Percentiles rank a stretch among this genome's conserved stretches.
Conservation (phyloP, 2,329 filamentous ascomycete genomes). For the Pseudocercospora cruenta region DNA sequence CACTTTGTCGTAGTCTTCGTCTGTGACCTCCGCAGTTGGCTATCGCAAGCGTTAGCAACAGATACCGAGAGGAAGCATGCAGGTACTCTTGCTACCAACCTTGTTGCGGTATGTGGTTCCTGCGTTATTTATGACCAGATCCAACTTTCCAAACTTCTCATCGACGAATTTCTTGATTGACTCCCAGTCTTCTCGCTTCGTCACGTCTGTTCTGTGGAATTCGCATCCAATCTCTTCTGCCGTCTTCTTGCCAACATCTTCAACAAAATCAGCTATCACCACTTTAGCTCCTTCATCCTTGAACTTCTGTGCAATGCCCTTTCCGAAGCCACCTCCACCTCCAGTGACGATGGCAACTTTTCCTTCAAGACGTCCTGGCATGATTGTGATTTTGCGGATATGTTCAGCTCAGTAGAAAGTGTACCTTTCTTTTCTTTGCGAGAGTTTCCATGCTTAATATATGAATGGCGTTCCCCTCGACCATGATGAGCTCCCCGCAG, state of each 20-base stretch:
- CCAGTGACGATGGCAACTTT: conserved; percentile 57
- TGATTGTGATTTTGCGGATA: background rate
- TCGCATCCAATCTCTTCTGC: conserved; percentile 53
- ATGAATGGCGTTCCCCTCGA: background rate
- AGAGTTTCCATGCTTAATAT: background rate
- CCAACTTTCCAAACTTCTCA: conserved; percentile 55
- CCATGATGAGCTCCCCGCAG: conserved; percentile 1
- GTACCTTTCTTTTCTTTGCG: background rate
- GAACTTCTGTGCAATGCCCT: conserved; percentile 63
- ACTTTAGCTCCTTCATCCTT: conserved; percentile 63
- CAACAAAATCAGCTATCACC: conserved; percentile 64
- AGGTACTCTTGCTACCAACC: conserved; percentile 24
- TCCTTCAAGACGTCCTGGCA: conserved; percentile 29
- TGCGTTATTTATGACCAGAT: conserved; percentile 65
- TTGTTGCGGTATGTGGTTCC: conserved; percentile 64
- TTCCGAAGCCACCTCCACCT: conserved; percentile 66
- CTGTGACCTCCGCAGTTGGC: conserved; percentile 65
- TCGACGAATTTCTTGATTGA: conserved; percentile 51
- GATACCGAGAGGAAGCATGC: background rate
- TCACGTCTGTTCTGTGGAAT: conserved; percentile 57
- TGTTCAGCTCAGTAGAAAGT: background rate
- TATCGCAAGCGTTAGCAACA: conserved; percentile 10
- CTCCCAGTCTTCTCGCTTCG: conserved; percentile 59
- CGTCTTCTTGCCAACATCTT: conserved; percentile 55
- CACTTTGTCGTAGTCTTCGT: conserved; percentile 67